A percentile compares a stretch with the other conserved stretches of the same genome.
Conservation (phyloP, 2,329 filamentous ascomycete species). For the Claviceps capensis region DNA sequence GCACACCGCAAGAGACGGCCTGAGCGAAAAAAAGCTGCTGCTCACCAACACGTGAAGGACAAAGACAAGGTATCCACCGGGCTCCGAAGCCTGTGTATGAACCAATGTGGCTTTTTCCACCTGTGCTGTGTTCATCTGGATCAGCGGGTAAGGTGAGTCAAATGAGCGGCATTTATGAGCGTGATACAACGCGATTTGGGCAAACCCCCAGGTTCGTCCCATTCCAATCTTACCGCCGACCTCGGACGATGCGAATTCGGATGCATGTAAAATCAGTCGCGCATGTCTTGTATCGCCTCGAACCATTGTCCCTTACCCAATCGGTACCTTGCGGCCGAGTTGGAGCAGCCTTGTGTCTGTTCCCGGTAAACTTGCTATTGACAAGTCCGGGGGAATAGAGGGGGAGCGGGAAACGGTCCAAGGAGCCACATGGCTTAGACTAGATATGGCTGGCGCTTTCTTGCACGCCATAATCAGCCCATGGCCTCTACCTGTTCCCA, state of each 20-base stretch:
- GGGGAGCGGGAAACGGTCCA: neutral
- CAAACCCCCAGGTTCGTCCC: neutral
- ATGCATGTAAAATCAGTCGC: neutral
- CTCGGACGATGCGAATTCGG: neutral
- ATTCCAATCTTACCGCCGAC: neutral
- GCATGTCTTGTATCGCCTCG: neutral
- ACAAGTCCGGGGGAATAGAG: neutral
- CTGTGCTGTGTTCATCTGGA: neutral
- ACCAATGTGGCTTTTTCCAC: neutral
- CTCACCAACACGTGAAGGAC: neutral
- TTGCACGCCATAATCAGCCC: conserved; percentile 1
- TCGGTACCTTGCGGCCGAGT: neutral
- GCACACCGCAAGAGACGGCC: neutral
- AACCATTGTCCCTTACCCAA: neutral
- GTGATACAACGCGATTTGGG: neutral
- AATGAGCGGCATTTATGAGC: neutral
- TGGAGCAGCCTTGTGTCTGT: too few species aligned
- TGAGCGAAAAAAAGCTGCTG: neutral
- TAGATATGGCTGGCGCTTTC: conserved; percentile 1
- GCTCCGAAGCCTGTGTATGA: neutral
- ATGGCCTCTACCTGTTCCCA: neutral
- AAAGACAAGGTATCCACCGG: neutral
- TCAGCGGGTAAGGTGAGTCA: neutral
- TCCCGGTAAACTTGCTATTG: neutral
- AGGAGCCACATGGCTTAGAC: neutral